Evolutionary conservation across 345 rosid species (phyloP), one percentile per base, ranked within the genome.

Genomic region (Pseudoturritis turrita): DNA sequence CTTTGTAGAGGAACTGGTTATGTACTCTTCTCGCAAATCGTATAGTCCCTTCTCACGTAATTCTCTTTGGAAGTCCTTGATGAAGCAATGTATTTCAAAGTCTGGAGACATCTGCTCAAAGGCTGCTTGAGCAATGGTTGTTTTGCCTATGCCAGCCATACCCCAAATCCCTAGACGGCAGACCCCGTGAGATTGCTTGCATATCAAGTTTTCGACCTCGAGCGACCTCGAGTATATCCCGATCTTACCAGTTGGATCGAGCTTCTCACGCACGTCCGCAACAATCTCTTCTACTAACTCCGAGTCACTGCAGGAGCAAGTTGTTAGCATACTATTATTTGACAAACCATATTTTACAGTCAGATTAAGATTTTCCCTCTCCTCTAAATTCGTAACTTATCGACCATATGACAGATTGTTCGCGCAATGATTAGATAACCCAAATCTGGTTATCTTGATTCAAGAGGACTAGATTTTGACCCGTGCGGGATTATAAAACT

Each of bases 101-200:
- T 70, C 28, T 0, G 17, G 13, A 59, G 29, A 10, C 40, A 70
- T 23, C 2, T 15, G 49, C 2, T 58, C 3, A 49, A 2, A 36
- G 3, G 17, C 19, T 23, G 28, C 74, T 10, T 9, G 18, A 3
- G 74, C 46, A 17, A 70, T 45, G 35, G 49, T 9, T 0, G 65
- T 67, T 17, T 67, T 67, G n/a, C 72, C 72, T 40, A 67, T 67
- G 5, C 72, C 72, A 54, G 39, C 51, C 72, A 54, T 67, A 14
- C 72, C 72, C 71, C 61, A 66, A 2, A 66, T 52, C 7, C 72
- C 72, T 67, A 67, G 11, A 0, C 40, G 14, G 50, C 4, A 39
- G 2, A 40, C 9, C 18, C 4, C 52, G 0, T 23, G 9, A 15
- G 72, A 41, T 25, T 53, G 25, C 62, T 41, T 40, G 41, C 13